Evolutionary conservation across 2,329 filamentous ascomycete species (phyloP).

Genomic region (Hypoxylon sp.): DNA sequence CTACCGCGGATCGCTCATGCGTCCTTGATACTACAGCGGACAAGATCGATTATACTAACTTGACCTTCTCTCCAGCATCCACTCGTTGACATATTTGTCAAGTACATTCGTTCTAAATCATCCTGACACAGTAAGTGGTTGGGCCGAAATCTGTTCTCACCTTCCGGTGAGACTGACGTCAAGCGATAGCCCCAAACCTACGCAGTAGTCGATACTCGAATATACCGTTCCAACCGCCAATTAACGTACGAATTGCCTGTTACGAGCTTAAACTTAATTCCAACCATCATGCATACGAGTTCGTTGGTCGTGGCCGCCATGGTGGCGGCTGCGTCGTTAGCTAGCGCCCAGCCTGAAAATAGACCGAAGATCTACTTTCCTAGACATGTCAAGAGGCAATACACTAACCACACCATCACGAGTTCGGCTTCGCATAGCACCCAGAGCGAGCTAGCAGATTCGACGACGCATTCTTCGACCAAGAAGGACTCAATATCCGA

Average conservation of each 20-base stretch:
- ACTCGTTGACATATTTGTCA: constrained; percentile 62
- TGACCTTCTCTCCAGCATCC: constrained; percentile 50
- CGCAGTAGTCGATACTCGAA: constrained; percentile 43
- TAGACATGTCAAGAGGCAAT: constrained; percentile 59
- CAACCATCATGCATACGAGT: constrained; percentile 51
- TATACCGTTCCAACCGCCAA: constrained; percentile 19
- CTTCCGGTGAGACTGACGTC: constrained; percentile 41
- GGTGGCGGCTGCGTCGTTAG: constrained; percentile 57
- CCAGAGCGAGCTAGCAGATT: constrained; percentile 37
- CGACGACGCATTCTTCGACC: constrained; percentile 42
- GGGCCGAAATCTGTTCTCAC: constrained; percentile 10
- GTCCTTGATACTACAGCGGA: constrained; percentile 16
- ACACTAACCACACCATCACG: constrained; percentile 55
- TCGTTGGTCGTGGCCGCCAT: constrained; percentile 56
- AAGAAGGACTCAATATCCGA: constrained; percentile 49
- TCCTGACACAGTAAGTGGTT: constrained; percentile 58
- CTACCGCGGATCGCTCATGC: constrained; percentile 46
- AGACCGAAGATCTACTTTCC: constrained; percentile 62
- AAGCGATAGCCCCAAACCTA: constrained; percentile 38
- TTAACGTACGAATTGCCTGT: constrained; percentile 35
- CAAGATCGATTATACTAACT: constrained; percentile 41
- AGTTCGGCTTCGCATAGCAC: constrained; percentile 48
- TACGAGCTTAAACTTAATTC: constrained; percentile 36
- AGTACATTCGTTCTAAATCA: constrained; percentile 63
- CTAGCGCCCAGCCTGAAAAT: constrained; percentile 54